phyloP scores from a whole-genome alignment of 495 filamentous ascomycete genomes.

The Immersiella caudata region DNA sequence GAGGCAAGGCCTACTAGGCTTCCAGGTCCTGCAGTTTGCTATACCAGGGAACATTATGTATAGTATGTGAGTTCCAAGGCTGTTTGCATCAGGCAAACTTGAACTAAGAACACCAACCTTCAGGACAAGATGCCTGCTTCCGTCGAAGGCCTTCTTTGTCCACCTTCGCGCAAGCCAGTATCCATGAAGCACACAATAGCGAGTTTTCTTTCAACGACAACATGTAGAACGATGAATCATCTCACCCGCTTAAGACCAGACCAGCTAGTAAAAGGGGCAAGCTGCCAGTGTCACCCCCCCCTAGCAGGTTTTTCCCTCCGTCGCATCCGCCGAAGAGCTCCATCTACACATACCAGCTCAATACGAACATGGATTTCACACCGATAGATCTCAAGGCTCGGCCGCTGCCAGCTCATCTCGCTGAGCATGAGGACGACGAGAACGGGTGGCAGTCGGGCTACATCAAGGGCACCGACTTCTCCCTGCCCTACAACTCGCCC shows the following conservation, averaged over 20 bases:
- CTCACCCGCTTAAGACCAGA: background rate
- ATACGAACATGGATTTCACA: conserved; percentile 6
- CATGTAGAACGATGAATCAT: background rate
- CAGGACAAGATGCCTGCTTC: background rate
- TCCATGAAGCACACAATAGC: background rate
- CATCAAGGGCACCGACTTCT: conserved; percentile 38
- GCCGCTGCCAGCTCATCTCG: conserved; percentile 28
- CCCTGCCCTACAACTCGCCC: conserved; percentile 37
- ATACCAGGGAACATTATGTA: too few species aligned
- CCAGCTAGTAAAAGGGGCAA: background rate
- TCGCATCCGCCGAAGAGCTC: background rate
- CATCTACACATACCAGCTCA: background rate
- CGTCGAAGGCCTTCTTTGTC: background rate
- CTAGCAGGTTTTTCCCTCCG: background rate
- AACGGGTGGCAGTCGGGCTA: conserved; percentile 57
- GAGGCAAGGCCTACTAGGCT: background rate
- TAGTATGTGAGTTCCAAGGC: background rate
- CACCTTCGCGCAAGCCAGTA: background rate
- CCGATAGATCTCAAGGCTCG: background rate
- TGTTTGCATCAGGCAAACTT: background rate
- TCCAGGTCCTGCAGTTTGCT: background rate
- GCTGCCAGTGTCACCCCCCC: too few species aligned
- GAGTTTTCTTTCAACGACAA: background rate
- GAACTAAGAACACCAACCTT: too few species aligned
- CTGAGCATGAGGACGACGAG: conserved; percentile 36